Percentiles rank a stretch among this genome's conserved stretches.
These are phyloP conservation scores for Alternaria sp. DNA, from an alignment of 2,329 filamentous ascomycete genomes.

Conservation along the genomic window DNA sequence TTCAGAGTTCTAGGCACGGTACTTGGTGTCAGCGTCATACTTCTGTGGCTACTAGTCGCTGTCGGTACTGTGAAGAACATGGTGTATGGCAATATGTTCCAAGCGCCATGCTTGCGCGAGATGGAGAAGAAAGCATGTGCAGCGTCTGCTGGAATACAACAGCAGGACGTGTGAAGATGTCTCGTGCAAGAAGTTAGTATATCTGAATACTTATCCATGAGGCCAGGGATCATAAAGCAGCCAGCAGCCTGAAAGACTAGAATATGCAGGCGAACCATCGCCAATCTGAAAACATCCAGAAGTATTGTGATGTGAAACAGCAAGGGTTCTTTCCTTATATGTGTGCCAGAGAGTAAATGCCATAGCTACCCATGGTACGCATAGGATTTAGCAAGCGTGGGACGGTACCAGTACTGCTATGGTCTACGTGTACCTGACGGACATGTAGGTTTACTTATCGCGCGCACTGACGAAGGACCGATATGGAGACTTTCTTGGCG, in stretches of 20 bases:
- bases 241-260: background rate
- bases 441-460: constrained; percentile 4
- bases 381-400: background rate
- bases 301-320: background rate
- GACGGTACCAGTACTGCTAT: background rate
- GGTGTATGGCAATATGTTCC: constrained; percentile 58
- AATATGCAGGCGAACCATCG: background rate
- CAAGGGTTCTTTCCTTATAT: background rate
- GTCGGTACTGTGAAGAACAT: constrained; percentile 57
- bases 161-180: background rate
- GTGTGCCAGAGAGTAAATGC: background rate
- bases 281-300: background rate
- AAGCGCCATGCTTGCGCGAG: constrained; percentile 59
- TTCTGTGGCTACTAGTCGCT: constrained; percentile 63
- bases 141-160: constrained; percentile 8
- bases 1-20: constrained; percentile 62
- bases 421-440: background rate
- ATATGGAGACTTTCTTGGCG: constrained; percentile 15
- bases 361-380: background rate
- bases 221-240: background rate
- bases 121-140: constrained; percentile 28
- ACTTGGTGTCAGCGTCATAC: constrained; percentile 56
- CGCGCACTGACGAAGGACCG: constrained; percentile 4
- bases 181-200: background rate
- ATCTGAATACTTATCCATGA: too few species aligned